These are phyloP conservation scores for Neopestalotiopsis rosae DNA, from an alignment of 2,329 filamentous ascomycete genomes.

Conservation along the genomic window DNA sequence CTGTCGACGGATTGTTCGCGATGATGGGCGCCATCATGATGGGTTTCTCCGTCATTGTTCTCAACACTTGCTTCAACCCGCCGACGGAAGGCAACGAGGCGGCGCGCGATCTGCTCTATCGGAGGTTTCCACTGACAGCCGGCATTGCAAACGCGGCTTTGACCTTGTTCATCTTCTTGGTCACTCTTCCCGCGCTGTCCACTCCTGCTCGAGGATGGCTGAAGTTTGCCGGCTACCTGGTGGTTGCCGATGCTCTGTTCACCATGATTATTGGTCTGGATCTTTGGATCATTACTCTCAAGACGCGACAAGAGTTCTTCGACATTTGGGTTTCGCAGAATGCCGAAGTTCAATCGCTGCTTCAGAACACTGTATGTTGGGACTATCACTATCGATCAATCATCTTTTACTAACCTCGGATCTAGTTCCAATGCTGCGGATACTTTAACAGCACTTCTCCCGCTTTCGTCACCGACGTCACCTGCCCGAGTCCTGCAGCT, in stretches of 20 bases:
- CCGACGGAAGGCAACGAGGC: slow-evolving; percentile 53
- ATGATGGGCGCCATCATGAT: slow-evolving; percentile 59
- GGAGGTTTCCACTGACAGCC: slow-evolving; percentile 61
- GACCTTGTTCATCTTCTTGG: slow-evolving; percentile 72
- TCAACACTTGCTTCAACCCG: slow-evolving; percentile 48
- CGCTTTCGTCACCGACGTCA: slow-evolving; percentile 71
- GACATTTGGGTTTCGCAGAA: slow-evolving; percentile 65
- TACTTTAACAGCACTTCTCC: slow-evolving; percentile 76
- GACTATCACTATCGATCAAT: neutral
- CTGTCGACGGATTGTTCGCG: slow-evolving; percentile 56
- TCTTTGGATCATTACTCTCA: slow-evolving; percentile 77
- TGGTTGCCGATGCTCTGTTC: slow-evolving; percentile 66
- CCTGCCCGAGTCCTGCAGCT: slow-evolving; percentile 72
- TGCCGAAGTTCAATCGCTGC: slow-evolving; percentile 64
- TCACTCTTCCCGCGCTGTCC: slow-evolving; percentile 74
- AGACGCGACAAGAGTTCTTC: slow-evolving; percentile 66
- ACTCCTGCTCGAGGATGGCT: slow-evolving; percentile 72
- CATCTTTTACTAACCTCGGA: neutral
- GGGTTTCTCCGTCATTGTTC: slow-evolving; percentile 59
- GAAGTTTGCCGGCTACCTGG: slow-evolving; percentile 70
- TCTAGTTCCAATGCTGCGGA: slow-evolving; percentile 81
- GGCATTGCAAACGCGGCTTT: slow-evolving; percentile 76
- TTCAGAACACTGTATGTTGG: slow-evolving; percentile 69
- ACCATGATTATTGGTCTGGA: slow-evolving; percentile 69
- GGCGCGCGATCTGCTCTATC: slow-evolving; percentile 57